Evolutionary conservation across 495 filamentous ascomycete genomes (phyloP).

Genomic region (Penicillium psychrofluorescens): DNA sequence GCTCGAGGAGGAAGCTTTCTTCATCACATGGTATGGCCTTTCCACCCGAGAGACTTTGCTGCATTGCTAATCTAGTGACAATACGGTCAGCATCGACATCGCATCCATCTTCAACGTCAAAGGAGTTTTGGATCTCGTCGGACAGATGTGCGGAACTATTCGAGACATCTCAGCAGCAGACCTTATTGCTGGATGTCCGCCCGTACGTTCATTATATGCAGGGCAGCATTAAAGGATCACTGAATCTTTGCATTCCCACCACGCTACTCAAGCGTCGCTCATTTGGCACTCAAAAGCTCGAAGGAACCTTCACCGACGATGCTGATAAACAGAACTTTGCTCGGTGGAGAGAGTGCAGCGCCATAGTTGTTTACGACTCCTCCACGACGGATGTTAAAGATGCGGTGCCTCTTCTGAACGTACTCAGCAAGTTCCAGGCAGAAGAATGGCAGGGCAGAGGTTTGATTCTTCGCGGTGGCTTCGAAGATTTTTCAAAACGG

Average conservation of each 20-base stretch:
- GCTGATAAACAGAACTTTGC: conserved; percentile 67
- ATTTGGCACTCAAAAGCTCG: conserved; percentile 84
- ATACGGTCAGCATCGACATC: neutral
- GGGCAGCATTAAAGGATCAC: conserved; percentile 65
- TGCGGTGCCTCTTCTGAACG: conserved; percentile 67
- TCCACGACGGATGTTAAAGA: conserved; percentile 71
- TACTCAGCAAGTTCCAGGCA: conserved; percentile 81
- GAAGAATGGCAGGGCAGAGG: conserved; percentile 75
- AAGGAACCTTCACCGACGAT: conserved; percentile 76
- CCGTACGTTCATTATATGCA: conserved; percentile 75
- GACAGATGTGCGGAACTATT: conserved; percentile 61
- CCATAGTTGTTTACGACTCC: conserved; percentile 83
- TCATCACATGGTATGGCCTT: neutral
- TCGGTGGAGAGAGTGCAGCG: conserved; percentile 62
- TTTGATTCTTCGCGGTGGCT: conserved; percentile 61
- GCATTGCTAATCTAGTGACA: neutral
- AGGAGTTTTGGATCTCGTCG: conserved; percentile 46
- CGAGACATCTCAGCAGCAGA: conserved; percentile 43
- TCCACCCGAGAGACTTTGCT: neutral
- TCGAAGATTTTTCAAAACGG: conserved; percentile 38
- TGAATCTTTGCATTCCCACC: conserved; percentile 94
- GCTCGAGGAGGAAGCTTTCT: neutral
- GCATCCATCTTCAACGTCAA: neutral
- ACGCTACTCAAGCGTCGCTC: conserved; percentile 86
- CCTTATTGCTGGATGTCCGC: conserved; percentile 80